phyloP scores from a whole-genome alignment of 371 early-diverging fungal species.

The Chytridium lagenaria region DNA sequence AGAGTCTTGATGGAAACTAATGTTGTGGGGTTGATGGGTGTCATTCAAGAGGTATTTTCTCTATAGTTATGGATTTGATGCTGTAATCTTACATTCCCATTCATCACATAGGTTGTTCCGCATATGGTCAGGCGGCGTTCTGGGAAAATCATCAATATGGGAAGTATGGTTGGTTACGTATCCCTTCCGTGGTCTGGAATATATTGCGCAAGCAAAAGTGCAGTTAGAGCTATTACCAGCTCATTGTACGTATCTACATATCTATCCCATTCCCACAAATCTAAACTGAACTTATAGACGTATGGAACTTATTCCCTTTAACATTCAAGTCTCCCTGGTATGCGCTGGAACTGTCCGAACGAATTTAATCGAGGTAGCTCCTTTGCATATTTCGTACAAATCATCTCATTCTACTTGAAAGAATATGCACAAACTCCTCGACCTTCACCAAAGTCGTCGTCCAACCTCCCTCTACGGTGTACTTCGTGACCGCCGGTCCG shows the following conservation, averaged over 20 bases:
- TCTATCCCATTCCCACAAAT: background rate
- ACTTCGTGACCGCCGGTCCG: background rate
- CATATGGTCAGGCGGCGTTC: conserved; percentile 28
- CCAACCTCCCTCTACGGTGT: conserved; percentile 12
- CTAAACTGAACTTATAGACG: conserved; percentile 9
- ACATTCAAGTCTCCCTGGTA: conserved; percentile 30
- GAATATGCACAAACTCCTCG: conserved; percentile 14
- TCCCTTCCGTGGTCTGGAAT: conserved; percentile 31
- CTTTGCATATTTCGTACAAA: background rate
- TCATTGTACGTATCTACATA: conserved; percentile 17
- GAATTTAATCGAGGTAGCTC: conserved; percentile 26
- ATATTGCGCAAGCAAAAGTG: conserved; percentile 35
- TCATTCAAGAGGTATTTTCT: conserved; percentile 26
- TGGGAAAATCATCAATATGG: conserved; percentile 36
- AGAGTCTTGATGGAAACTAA: conserved; percentile 28
- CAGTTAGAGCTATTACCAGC: conserved; percentile 34
- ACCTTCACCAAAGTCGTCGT: background rate
- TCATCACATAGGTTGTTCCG: conserved; percentile 24
- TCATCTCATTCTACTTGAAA: background rate
- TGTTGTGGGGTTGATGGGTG: conserved; percentile 26
- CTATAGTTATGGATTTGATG: background rate
- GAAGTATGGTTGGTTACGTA: conserved; percentile 34
- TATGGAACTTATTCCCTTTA: conserved; percentile 34
- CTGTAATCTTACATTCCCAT: too few species aligned
- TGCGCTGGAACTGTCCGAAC: conserved; percentile 31